Percentiles rank a stretch among this genome's conserved stretches.
phyloP scores from a whole-genome alignment of 805 yeast genomes.

The Candida montana region DNA sequence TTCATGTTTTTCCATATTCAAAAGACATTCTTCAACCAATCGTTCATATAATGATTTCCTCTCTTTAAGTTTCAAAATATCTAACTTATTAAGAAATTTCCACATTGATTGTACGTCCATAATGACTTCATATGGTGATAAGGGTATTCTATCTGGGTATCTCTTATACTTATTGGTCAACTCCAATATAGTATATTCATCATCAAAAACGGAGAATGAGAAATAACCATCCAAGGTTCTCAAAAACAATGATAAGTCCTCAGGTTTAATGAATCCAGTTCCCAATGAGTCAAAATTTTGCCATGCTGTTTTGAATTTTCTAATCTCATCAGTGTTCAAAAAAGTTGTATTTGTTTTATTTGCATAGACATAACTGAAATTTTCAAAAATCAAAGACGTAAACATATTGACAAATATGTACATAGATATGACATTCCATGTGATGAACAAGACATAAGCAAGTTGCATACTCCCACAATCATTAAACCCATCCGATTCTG shows the following conservation, averaged over 20 bases:
- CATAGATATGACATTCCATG: conserved; percentile 93
- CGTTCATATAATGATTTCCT: conserved; percentile 54
- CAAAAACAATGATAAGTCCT: conserved; percentile 53
- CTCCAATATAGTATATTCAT: conserved; percentile 44
- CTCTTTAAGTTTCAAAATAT: conserved; percentile 47
- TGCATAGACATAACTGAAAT: conserved; percentile 83
- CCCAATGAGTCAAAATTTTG: conserved; percentile 70
- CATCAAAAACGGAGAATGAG: conserved; percentile 63
- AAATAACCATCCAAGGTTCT: conserved; percentile 66
- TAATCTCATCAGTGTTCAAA: conserved; percentile 61
- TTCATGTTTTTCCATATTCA: conserved; percentile 50
- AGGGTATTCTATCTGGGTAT: conserved; percentile 19
- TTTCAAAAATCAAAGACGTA: conserved; percentile 81
- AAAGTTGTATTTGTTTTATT: conserved; percentile 38
- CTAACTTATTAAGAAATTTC: conserved; percentile 45
- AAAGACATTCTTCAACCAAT: conserved; percentile 63
- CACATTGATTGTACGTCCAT: conserved; percentile 52
- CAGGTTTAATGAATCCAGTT: conserved; percentile 59
- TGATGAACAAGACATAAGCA: conserved; percentile 56
- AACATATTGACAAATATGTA: conserved; percentile 89
- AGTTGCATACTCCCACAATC: conserved; percentile 68
- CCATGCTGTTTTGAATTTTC: conserved; percentile 75
- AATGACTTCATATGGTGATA: conserved; percentile 52
- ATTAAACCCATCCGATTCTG: conserved; percentile 31
- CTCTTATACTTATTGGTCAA: conserved; percentile 37